Percentiles rank a stretch among this genome's conserved stretches.
Conservation (phyloP, 495 filamentous ascomycete genomes). For the Peziza echinospora region DNA sequence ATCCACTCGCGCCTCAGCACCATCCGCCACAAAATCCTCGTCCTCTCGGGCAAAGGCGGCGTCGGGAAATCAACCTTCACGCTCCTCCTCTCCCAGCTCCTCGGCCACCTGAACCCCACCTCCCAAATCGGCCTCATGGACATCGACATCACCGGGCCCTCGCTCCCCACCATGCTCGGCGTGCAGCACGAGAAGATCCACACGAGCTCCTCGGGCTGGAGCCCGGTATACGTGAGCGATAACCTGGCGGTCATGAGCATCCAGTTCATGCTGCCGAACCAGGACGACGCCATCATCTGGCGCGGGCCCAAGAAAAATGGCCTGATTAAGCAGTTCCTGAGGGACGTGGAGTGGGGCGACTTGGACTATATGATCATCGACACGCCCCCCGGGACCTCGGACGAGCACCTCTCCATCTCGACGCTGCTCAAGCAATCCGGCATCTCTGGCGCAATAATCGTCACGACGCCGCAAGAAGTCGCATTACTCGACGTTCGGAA, state of each 20-base stretch:
- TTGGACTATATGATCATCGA: conserved; percentile 84
- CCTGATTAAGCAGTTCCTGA: conserved; percentile 88
- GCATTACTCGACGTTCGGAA: conserved; percentile 77
- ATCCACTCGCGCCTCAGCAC: conserved; percentile 64
- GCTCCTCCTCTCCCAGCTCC: conserved; percentile 63
- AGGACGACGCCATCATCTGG: conserved; percentile 92
- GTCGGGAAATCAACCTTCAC: conserved; percentile 92
- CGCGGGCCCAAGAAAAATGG: conserved; percentile 95
- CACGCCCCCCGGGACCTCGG: conserved; percentile 82
- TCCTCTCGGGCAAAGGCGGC: conserved; percentile 86
- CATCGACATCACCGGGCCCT: conserved; percentile 86
- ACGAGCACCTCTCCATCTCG: conserved; percentile 88
- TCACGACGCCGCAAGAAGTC: conserved; percentile 95
- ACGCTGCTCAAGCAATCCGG: conserved; percentile 66
- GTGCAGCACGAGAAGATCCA: conserved; percentile 85
- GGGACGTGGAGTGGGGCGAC: conserved; percentile 93
- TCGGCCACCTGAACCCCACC: conserved; percentile 47
- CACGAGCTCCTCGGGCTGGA: conserved; percentile 58
- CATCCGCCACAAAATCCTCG: conserved; percentile 74
- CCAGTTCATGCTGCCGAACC: conserved; percentile 87
- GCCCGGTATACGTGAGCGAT: conserved; percentile 78
- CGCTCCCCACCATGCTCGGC: conserved; percentile 95
- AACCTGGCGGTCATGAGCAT: conserved; percentile 89
- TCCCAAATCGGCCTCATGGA: conserved; percentile 81
- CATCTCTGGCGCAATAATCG: conserved; percentile 77